Evolutionary conservation across 345 rosid species (phyloP), one percentile per base, ranked within the genome.

Genomic region (Gossypium arboreum): DNA sequence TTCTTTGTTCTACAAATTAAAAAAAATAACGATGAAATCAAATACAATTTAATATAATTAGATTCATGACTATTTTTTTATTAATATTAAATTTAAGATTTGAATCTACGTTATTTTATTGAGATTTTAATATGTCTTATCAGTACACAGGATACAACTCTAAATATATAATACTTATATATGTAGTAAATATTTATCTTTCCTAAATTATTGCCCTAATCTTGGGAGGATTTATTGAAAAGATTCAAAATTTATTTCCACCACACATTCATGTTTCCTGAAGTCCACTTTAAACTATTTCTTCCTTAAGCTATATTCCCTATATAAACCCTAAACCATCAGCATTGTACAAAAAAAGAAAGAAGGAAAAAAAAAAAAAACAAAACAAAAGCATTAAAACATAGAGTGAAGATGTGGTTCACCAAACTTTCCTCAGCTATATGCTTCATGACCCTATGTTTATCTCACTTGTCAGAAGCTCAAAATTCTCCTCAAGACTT

Each of bases 401-500:
- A 10, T 12, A 11, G 22, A 27, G n/a, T 52, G 25, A 27, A 12
- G 54, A 52, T 70, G 73, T 17, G 16, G 47, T 29, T n/a, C 67
- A 13, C 29, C 52, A 58, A 72, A 39, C 22, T 72, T 72, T 25
- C 24, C 55, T 22, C 24, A 43, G 55, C 75, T 18, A 72, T 17
- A 3, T 72, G 55, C 22, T 7, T 72, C 75, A 43, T 34, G 67
- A 10, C 34, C 44, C 16, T 61, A 24, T 1, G 66, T 2, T 43
- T 78, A 65, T 15, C 61, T 18, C 51, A 7, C 68, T 41, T 51
- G 27, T 73, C 81, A 18, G 15, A 3, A 20, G 77, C 70, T 47
- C 73, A 73, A 34, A 55, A 60, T 45, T 43, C 68, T n/a, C 71
- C 71, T 9, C 52, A 56, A 57, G 82, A 79, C 73, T 63, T n/a